Conservation (phyloP, 2,329 filamentous ascomycete genomes). For the Colletotrichum somersetense region DNA sequence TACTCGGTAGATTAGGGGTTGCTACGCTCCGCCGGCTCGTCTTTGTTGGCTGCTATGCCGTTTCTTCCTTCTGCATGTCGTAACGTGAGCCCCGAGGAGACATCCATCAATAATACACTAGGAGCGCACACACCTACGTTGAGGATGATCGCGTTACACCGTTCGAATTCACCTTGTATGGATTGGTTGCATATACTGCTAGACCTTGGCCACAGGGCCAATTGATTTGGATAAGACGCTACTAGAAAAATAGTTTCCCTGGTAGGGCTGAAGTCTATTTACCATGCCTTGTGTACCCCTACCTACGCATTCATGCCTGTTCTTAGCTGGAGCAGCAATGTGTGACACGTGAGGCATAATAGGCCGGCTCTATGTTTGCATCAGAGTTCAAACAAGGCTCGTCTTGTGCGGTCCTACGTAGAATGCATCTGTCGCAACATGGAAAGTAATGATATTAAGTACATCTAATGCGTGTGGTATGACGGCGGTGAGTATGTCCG, state of each 20-base stretch:
- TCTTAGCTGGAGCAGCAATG: background rate
- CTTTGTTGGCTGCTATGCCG: background rate
- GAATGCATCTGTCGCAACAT: background rate
- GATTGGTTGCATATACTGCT: background rate
- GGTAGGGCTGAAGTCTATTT: background rate
- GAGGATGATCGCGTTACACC: no score
- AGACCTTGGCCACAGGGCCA: background rate
- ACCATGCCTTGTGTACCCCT: background rate
- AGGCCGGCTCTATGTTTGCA: background rate
- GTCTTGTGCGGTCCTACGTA: background rate
- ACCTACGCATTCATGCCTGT: background rate
- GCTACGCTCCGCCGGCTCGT: background rate
- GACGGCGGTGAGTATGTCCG: constrained; percentile 15
- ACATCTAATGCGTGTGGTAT: constrained; percentile 32
- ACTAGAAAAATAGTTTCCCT: background rate
- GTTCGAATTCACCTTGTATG: background rate
- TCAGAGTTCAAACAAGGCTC: background rate
- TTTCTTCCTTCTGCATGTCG: background rate
- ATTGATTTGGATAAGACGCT: no score
- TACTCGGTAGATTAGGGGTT: background rate
- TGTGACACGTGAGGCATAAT: background rate
- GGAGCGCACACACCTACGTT: background rate
- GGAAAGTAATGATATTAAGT: constrained; percentile 32
- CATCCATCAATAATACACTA: background rate
- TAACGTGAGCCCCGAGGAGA: background rate